Conservation (phyloP, 768 basidiomycete genomes). For the Tubosaeta sp. region DNA sequence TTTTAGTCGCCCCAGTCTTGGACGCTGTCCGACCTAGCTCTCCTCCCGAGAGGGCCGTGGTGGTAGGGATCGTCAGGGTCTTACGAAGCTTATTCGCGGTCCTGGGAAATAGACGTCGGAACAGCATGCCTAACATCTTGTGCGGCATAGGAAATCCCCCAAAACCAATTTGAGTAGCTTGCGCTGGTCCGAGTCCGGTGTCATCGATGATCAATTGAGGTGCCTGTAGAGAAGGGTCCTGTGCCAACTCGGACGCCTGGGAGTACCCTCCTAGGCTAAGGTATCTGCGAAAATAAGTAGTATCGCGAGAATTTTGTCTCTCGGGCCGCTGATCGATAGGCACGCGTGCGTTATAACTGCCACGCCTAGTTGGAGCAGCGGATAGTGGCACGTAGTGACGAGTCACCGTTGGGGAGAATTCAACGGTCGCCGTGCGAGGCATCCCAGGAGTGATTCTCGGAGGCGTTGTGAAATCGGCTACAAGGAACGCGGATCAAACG, state of each 20-base stretch:
- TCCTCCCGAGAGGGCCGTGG: constrained; percentile 47
- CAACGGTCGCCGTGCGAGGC: constrained; percentile 46
- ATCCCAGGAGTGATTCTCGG: constrained; percentile 15
- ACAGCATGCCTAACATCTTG: constrained; percentile 45
- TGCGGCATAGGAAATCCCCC: constrained; percentile 77
- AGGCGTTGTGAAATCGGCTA: constrained; percentile 9
- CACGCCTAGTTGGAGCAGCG: constrained; percentile 26
- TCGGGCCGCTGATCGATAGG: constrained; percentile 5
- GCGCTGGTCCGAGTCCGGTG: constrained; percentile 8
- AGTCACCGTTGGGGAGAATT: constrained; percentile 43
- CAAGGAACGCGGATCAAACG: constrained; percentile 1
- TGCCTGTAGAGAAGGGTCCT: constrained; percentile 13
- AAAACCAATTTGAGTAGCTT: constrained; percentile 44
- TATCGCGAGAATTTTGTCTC: constrained; percentile 6
- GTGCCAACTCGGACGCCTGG: constrained; percentile 14
- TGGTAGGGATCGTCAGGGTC: constrained; percentile 73
- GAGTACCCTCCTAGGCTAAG: constrained; percentile 9
- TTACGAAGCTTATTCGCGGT: constrained; percentile 53
- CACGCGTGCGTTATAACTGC: constrained; percentile 13
- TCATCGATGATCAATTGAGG: constrained; percentile 11
- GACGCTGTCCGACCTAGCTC: constrained; percentile 26
- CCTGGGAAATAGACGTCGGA: constrained; percentile 61
- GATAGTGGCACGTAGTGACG: constrained; percentile 23
- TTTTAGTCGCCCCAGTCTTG: constrained; percentile 13
- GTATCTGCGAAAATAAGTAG: constrained; percentile 14